phyloP scores from a whole-genome alignment of 176 grass and related monocot genomes.

The Tuctoria greenei region DNA sequence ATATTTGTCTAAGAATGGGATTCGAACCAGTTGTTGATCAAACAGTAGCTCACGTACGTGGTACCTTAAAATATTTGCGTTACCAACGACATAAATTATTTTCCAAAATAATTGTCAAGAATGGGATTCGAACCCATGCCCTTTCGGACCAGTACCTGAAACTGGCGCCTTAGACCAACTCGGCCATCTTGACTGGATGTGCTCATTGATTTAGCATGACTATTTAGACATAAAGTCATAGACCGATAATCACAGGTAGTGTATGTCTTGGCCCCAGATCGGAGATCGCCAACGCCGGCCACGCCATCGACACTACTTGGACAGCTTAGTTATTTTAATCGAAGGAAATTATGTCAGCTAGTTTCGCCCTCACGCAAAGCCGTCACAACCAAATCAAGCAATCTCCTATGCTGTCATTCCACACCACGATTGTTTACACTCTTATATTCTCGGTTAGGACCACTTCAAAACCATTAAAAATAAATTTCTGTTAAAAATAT shows the following conservation, averaged over 20 bases:
- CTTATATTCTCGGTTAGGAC: neutral
- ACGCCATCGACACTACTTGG: neutral
- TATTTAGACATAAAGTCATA: too few relatives aligned
- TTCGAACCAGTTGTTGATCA: too few relatives aligned
- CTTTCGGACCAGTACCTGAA: conserved; percentile 78
- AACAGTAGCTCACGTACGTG: too few relatives aligned
- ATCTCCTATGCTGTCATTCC: neutral
- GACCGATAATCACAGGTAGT: neutral
- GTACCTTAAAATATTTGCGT: neutral
- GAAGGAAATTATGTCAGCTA: neutral
- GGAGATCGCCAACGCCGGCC: neutral
- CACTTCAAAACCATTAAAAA: too few relatives aligned
- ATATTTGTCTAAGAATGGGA: conserved; percentile 78
- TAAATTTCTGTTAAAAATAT: too few relatives aligned
- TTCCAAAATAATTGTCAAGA: conserved; percentile 45
- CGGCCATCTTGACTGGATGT: conserved; percentile 85
- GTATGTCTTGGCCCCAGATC: neutral
- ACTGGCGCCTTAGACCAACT: conserved; percentile 99
- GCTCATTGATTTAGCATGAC: too few relatives aligned
- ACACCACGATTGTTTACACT: neutral
- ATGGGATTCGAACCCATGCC: conserved; percentile 99
- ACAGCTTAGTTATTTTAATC: neutral
- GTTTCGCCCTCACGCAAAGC: conserved; percentile 19
- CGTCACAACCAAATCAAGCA: neutral
- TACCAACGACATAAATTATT: neutral